Base-by-base conservation (phyloP, 1,284 basidiomycete genomes). In the Austroboletus niveus region DNA sequence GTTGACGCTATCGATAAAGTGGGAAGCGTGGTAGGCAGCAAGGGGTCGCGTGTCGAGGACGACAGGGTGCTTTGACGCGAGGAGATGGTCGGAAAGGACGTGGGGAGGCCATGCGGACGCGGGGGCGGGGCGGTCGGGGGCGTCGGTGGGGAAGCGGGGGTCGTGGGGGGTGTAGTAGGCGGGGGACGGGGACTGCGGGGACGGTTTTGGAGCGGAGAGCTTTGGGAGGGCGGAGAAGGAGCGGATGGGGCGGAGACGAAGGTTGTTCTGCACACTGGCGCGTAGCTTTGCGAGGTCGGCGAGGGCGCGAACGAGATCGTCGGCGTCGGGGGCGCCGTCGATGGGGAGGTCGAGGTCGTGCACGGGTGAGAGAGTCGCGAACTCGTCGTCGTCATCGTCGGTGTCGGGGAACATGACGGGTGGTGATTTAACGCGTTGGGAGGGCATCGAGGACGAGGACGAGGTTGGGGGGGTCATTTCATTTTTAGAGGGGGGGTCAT, bases 11-110 rank as follows among this genome's bases (percentile, higher is more conserved):
- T 82, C 73, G 42, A 74, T 68, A 44, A 94, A 70, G 67, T 85
- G 89, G 48, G 75, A 78, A 2, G 79, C 71, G 32, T 84, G 72
- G 69, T 84, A 91, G 14, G 82, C 74, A 5, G 80, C 76, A 17
- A 84, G 76, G 2, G 87, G 82, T 2, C 92, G 82, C 32, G 87
- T 89, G 71, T 95, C 92, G 64, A 94, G 78, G 53, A 94, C 70
- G 27, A 94, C 72, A 15, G 87, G 88, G 7, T 77, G 78, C 34
- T 67, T 75, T n/a, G 72, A 64, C 22, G 75, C 67, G 44, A 69
- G 68, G 15, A 89, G 75, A 24, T 81, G 80, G 41, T 70, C 60
- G 40, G 78, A 73, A 43, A 88, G 75, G 15, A 73, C 56, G 32
- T 70, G 71, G 15, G 83, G 73, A 17, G 75, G 71, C 57, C 84